Base-by-base conservation (phyloP, 192 early-diverging fungal genomes). In the Rhizoclosmatium sp. region DNA sequence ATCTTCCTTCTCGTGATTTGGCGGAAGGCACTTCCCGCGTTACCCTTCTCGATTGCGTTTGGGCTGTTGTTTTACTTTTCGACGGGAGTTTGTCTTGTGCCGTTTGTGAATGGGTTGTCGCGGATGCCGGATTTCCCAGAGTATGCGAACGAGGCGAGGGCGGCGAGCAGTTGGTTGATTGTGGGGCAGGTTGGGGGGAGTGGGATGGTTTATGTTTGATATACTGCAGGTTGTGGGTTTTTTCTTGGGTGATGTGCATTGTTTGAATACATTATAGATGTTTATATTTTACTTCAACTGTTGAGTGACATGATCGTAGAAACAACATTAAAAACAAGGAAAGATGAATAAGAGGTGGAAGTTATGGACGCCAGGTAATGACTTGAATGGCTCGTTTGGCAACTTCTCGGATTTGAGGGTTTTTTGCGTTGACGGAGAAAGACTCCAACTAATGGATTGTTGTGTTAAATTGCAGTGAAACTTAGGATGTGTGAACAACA, bases 1-100 rank as follows among this genome's bases (percentile, higher is more conserved):
- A 96, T 96, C 64, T 95, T 95, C 82, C 82, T 96, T 60, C 83
- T 96, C 59, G 95, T 91, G 0, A 87, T 95, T 47, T 93, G 90
- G 65, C 89, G 91, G 61, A 95, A 95, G 71, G 94, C 95, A 10
- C 80, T 96, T 2, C 95, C 95, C 3, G 95, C 95, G 2, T 80
- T 96, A 31, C 95, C 95, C 0, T 96, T 96, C 47, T 93, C 92
- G 5, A 96, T 96, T 77, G 91, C 91, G 39, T 93, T 96, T 85
- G 95, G 95, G 19, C 88, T 96, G 64, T 71, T 96, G 45, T 94
- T 94, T 73, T 96, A 93, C 80, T 93, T 94, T 75, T 88, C 87
- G 14, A 68, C 75, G 31, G 71, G 80, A n/a, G 59, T 87, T n/a
- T 81, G 80, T 47, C 76, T 89, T 9, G 81, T 75, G 59, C 85